These are phyloP conservation scores for Amylostereum chailletii DNA, from an alignment of 1,284 basidiomycete genomes.

Conservation along the genomic window DNA sequence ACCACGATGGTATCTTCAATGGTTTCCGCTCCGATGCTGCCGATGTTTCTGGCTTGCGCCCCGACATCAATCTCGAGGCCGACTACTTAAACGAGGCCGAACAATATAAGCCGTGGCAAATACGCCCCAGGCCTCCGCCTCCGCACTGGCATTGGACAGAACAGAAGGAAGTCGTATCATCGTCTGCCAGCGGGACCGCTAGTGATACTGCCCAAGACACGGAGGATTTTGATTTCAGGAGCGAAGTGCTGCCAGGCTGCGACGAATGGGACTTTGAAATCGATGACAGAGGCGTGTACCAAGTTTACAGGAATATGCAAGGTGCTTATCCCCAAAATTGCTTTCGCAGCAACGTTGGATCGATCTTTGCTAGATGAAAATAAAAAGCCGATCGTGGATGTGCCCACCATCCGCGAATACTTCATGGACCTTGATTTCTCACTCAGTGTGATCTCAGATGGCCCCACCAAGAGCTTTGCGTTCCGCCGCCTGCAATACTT, in stretches of 20 bases:
- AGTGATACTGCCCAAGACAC: conserved; percentile 4
- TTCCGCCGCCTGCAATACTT: conserved; percentile 91
- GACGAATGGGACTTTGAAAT: conserved; percentile 61
- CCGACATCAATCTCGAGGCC: conserved; percentile 39
- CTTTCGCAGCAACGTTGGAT: background rate
- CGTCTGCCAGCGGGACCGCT: conserved; percentile 28
- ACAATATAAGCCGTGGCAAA: conserved; percentile 61
- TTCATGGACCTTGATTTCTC: conserved; percentile 95
- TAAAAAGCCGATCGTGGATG: conserved; percentile 60
- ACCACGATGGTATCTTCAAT: conserved; percentile 73
- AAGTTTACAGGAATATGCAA: conserved; percentile 53
- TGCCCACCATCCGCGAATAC: conserved; percentile 89
- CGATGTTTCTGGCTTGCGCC: conserved; percentile 59
- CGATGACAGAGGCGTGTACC: conserved; percentile 83
- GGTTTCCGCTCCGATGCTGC: conserved; percentile 50
- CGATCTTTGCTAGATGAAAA: conserved; percentile 16
- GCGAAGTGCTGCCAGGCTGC: conserved; percentile 59
- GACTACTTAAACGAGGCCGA: conserved; percentile 16
- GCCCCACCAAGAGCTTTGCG: conserved; percentile 94
- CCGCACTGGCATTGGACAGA: conserved; percentile 88
- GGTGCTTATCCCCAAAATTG: conserved; percentile 22
- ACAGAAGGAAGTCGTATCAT: conserved; percentile 38
- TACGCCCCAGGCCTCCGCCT: conserved; percentile 85
- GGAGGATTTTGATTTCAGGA: conserved; percentile 53
- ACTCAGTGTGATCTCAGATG: conserved; percentile 80